Percentiles rank a stretch among this genome's conserved stretches.
These are phyloP conservation scores for Elaeis oleifera DNA, from an alignment of 202 grass and related monocot species.

Conservation along the genomic window DNA sequence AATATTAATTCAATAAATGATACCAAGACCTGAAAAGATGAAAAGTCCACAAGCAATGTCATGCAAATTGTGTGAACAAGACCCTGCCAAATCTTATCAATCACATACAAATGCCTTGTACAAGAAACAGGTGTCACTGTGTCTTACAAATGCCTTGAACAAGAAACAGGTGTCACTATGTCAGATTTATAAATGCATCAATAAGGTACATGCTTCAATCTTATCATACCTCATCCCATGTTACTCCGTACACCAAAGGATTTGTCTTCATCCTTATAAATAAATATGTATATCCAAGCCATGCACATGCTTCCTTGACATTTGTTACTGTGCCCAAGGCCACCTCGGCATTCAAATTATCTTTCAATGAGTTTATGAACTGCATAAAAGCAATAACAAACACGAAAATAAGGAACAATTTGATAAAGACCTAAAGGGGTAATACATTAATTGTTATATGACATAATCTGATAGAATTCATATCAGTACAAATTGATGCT, in stretches of 20 bases:
- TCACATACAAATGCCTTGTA: not conserved
- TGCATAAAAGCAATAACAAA: slow-evolving; percentile 24
- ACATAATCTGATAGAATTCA: too few relatives aligned
- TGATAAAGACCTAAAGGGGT: not conserved
- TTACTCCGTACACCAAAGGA: slow-evolving; percentile 90
- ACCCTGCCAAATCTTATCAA: too few relatives aligned
- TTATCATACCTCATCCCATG: slow-evolving; percentile 77
- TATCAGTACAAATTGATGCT: too few relatives aligned
- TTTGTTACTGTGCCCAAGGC: slow-evolving; percentile 95
- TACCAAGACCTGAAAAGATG: too few relatives aligned
- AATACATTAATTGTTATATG: slow-evolving; percentile 6
- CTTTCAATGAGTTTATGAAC: slow-evolving; percentile 91
- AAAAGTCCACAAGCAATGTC: too few relatives aligned
- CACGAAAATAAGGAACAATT: slow-evolving; percentile 17
- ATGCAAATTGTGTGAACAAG: too few relatives aligned
- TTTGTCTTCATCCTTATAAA: slow-evolving; percentile 99
- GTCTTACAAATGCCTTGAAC: not conserved
- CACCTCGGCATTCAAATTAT: slow-evolving; percentile 99
- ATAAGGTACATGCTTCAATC: slow-evolving; percentile 15
- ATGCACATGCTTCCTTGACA: slow-evolving; percentile 89
- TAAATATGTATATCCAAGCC: slow-evolving; percentile 98
- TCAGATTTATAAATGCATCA: slow-evolving; percentile 5
- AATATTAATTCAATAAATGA: too few relatives aligned
- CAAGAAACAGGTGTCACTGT: slow-evolving; percentile 5
- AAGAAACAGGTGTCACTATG: slow-evolving; percentile 3